These are phyloP conservation scores for Paraleonurus japonicus DNA, from an alignment of 257 asterid genomes.

Conservation along the genomic window DNA sequence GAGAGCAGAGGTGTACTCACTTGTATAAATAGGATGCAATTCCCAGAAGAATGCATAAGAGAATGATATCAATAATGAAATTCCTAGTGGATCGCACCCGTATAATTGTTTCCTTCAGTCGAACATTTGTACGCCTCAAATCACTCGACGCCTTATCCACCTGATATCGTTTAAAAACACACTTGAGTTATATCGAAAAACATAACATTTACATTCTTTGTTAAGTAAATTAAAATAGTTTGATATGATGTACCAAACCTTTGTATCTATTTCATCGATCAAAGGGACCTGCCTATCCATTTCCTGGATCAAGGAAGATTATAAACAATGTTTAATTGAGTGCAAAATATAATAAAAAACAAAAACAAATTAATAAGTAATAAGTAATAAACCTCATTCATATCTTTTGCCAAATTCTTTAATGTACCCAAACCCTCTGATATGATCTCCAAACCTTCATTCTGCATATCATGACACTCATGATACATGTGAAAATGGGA, in stretches of 20 bases:
- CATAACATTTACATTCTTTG: too few species aligned
- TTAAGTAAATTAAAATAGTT: too few species aligned
- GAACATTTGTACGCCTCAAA: conserved; percentile 61
- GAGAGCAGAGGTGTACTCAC: conserved; percentile 49
- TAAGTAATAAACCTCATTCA: conserved; percentile 97
- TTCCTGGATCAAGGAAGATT: conserved; percentile 46
- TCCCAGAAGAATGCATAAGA: conserved; percentile 73
- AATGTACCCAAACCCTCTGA: conserved; percentile 74
- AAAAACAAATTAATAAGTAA: background rate
- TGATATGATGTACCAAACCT: too few species aligned
- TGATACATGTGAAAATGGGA: too few species aligned
- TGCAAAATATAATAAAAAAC: background rate
- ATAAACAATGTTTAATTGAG: background rate
- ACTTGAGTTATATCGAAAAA: too few species aligned
- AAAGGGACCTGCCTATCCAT: conserved; percentile 90
- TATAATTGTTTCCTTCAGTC: conserved; percentile 61
- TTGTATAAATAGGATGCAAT: conserved; percentile 73
- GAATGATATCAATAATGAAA: conserved; percentile 68
- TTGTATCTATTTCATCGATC: conserved; percentile 79
- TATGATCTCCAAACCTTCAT: conserved; percentile 77
- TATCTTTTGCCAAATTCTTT: conserved; percentile 77
- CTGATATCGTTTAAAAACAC: too few species aligned
- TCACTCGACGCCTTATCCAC: conserved; percentile 74
- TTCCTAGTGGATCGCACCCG: conserved; percentile 68
- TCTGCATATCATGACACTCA: conserved; percentile 54